Percentiles rank a stretch among this genome's conserved stretches.
phyloP scores from a whole-genome alignment of 2,329 filamentous ascomycete genomes.

The Arthroderma sp. region DNA sequence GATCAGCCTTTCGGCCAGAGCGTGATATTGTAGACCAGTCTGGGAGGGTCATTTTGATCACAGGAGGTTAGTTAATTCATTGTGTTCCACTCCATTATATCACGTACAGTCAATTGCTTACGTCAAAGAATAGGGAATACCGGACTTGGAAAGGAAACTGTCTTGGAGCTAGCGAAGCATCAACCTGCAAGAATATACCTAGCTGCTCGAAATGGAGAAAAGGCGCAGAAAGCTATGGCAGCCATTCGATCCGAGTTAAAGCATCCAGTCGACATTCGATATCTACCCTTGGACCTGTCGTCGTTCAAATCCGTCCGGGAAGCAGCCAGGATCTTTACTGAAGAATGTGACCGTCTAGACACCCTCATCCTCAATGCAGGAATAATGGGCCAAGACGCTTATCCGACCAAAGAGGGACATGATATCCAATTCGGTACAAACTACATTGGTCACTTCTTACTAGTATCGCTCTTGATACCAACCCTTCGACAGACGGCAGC shows the following conservation, averaged over 20 bases:
- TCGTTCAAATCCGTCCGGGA: conserved; percentile 39
- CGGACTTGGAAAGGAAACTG: conserved; percentile 38
- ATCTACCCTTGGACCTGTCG: conserved; percentile 39
- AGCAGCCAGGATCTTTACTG: conserved; percentile 34
- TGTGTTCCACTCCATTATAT: neutral
- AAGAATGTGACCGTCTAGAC: conserved; percentile 33
- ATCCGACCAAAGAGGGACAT: conserved; percentile 30
- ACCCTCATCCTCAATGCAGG: conserved; percentile 38
- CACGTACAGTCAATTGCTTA: neutral
- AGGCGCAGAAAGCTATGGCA: conserved; percentile 36
- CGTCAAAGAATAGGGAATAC: conserved; percentile 26
- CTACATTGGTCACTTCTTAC: conserved; percentile 36
- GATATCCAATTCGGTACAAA: conserved; percentile 39
- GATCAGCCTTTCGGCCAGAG: conserved; percentile 29
- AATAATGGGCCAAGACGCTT: conserved; percentile 33
- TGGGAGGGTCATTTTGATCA: conserved; percentile 41
- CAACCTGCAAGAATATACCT: conserved; percentile 44
- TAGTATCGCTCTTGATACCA: conserved; percentile 35
- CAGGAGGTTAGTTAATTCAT: conserved; percentile 32
- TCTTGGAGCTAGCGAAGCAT: conserved; percentile 40
- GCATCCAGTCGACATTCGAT: conserved; percentile 29
- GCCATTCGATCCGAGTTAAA: conserved; percentile 25
- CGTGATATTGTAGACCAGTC: conserved; percentile 36
- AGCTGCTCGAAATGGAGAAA: conserved; percentile 37
- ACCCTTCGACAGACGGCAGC: conserved; percentile 28